Conservation (phyloP, 148 eudicot genomes). For the Chenopodium album region DNA sequence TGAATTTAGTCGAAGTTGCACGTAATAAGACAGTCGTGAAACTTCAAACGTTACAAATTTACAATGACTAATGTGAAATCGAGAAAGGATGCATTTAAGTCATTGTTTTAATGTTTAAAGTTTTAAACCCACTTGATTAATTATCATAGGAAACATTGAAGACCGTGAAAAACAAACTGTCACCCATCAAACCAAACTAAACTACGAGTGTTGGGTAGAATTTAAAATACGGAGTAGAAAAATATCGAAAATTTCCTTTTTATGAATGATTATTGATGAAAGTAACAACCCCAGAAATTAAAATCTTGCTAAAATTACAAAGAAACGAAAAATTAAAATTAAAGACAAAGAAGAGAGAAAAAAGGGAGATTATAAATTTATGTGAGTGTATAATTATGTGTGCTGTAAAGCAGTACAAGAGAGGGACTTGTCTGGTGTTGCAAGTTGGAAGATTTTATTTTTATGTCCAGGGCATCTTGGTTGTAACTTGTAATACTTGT, state of each 20-base stretch:
- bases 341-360: conserved; percentile 6
- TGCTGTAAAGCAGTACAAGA: conserved; percentile 52
- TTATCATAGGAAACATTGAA: too few relatives aligned
- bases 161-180: neutral
- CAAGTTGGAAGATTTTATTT: conserved; percentile 34
- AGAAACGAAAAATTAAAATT: neutral
- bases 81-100: too few relatives aligned
- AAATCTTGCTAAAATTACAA: neutral
- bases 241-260: conserved; percentile 11
- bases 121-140: too few relatives aligned
- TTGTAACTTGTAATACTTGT: conserved; percentile 18
- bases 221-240: neutral
- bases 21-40: too few relatives aligned
- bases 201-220: neutral
- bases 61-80: too few relatives aligned
- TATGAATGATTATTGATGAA: conserved; percentile 5
- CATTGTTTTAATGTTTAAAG: too few relatives aligned
- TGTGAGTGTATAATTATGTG: conserved; percentile 15
- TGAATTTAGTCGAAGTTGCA: too few relatives aligned
- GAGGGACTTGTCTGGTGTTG: conserved; percentile 36
- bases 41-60: too few relatives aligned
- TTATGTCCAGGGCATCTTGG: conserved; percentile 40
- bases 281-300: conserved; percentile 9
- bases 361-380: neutral
- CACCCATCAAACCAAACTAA: neutral